Evolutionary conservation across 352 stramenopile genomes (phyloP).

Genomic region (Phytophthora macrochlamydospora): DNA sequence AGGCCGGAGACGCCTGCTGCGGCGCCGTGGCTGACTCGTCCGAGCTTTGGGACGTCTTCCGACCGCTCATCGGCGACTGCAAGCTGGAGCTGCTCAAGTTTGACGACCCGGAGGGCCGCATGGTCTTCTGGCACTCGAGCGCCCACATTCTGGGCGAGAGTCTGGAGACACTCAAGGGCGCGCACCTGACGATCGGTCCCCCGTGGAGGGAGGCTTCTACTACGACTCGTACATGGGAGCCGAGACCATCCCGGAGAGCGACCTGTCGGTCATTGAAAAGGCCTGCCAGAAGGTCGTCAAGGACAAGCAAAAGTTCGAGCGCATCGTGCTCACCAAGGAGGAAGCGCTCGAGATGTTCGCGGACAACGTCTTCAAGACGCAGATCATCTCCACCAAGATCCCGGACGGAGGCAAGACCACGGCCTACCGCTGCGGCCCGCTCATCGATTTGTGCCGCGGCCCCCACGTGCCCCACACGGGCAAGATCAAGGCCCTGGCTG

Average conservation of each 20-base stretch:
- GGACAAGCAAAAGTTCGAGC: conserved; percentile 98
- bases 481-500: conserved; percentile 96
- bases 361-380: conserved; percentile 98
- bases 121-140: conserved; percentile 98
- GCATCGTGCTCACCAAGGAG: conserved; percentile 98
- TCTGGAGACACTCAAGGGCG: conserved; percentile 96
- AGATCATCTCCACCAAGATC: conserved; percentile 97
- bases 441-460: conserved; percentile 98
- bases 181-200: conserved; percentile 97
- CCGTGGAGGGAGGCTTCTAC: conserved; percentile 97
- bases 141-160: conserved; percentile 97
- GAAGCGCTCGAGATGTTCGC: conserved; percentile 98
- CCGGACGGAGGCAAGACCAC: conserved; percentile 96
- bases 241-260: conserved; percentile 69
- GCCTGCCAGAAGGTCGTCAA: conserved; percentile 94
- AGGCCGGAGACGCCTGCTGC: conserved; percentile 52
- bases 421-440: conserved; percentile 96
- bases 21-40: conserved; percentile 55
- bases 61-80: conserved; percentile 96
- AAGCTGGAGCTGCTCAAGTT: conserved; percentile 99
- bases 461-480: conserved; percentile 97
- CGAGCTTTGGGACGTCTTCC: conserved; percentile 97
- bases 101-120: conserved; percentile 95
- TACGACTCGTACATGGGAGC: conserved; percentile 99
- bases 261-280: conserved; percentile 92